Conservation (phyloP, 768 basidiomycete species). For the Termitomyces sp. region DNA sequence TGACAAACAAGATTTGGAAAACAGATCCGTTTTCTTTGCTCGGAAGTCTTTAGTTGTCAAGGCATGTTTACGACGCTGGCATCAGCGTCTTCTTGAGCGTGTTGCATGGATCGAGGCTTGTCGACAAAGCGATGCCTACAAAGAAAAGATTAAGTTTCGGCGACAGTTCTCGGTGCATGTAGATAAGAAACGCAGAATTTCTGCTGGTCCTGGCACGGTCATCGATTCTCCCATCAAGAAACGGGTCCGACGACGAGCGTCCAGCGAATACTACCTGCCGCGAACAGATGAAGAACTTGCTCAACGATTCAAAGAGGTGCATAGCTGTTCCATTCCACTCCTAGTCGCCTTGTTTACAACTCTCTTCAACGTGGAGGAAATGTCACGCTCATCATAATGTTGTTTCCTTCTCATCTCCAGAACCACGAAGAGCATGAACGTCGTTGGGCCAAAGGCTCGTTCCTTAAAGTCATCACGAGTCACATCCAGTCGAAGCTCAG, state of each 20-base stretch:
- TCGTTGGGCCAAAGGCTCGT: slow-evolving; percentile 73
- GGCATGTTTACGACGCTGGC: slow-evolving; percentile 40
- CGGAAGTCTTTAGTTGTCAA: slow-evolving; percentile 35
- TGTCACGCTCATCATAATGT: slow-evolving; percentile 15
- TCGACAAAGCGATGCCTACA: slow-evolving; percentile 55
- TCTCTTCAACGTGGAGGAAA: slow-evolving; percentile 6
- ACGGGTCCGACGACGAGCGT: slow-evolving; percentile 33
- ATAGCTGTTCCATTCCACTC: slow-evolving; percentile 17
- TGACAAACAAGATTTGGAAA: slow-evolving; percentile 31
- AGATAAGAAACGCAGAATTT: slow-evolving; percentile 31
- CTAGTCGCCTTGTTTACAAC: slow-evolving; percentile 12
- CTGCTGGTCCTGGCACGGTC: slow-evolving; percentile 13
- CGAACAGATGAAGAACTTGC: slow-evolving; percentile 63
- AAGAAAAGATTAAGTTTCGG: slow-evolving; percentile 36
- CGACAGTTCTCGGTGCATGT: slow-evolving; percentile 12
- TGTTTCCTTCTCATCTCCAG: slow-evolving; percentile 29
- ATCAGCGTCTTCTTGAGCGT: slow-evolving; percentile 35
- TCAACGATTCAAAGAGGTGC: slow-evolving; percentile 63
- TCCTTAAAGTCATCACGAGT: slow-evolving; percentile 43
- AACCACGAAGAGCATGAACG: slow-evolving; percentile 67
- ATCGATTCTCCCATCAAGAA: slow-evolving; percentile 29
- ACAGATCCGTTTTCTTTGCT: slow-evolving; percentile 37
- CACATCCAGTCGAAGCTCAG: slow-evolving; percentile 30
- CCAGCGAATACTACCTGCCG: slow-evolving; percentile 44
- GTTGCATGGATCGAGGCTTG: slow-evolving; percentile 61